Evolutionary conservation across 352 stramenopile species (phyloP).

Genomic region (Pythium monospermum): DNA sequence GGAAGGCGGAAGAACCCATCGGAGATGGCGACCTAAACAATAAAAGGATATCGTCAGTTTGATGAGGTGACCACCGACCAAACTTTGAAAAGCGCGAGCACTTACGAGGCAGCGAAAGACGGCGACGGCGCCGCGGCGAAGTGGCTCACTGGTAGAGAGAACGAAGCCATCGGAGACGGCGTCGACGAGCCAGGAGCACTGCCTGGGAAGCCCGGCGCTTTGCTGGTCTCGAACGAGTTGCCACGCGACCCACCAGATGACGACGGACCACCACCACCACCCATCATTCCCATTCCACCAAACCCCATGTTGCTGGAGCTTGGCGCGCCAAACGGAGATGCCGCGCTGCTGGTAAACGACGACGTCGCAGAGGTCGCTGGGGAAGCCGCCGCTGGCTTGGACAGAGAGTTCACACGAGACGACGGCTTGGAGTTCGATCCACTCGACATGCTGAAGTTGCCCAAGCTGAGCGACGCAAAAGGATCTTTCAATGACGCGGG

Average conservation of each 20-base stretch:
- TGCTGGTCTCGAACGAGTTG: conserved; percentile 32
- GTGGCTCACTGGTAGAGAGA: conserved; percentile 22
- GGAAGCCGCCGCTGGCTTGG: conserved; percentile 16
- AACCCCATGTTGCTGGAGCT: background rate
- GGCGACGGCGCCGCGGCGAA: background rate
- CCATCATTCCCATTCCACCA: conserved; percentile 13
- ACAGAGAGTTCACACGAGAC: conserved; percentile 30
- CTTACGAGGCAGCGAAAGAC: conserved; percentile 8
- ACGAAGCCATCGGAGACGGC: conserved; percentile 30
- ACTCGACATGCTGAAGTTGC: conserved; percentile 41
- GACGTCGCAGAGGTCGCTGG: conserved; percentile 12
- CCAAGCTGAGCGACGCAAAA: conserved; percentile 66
- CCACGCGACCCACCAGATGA: conserved; percentile 23
- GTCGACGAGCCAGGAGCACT: conserved; percentile 12
- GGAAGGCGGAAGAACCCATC: conserved; percentile 38
- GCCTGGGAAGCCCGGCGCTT: conserved; percentile 16
- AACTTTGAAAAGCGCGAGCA: conserved; percentile 12
- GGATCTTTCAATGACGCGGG: conserved; percentile 56
- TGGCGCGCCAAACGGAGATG: conserved; percentile 3
- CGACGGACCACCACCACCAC: conserved; percentile 7
- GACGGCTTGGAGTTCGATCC: conserved; percentile 19
- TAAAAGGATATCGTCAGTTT: background rate
- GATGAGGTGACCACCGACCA: conserved; percentile 1
- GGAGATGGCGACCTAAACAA: conserved; percentile 18
- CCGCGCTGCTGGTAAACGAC: conserved; percentile 12